Conservation (phyloP, 192 early-diverging fungal species). For the Coemansia furcata region DNA sequence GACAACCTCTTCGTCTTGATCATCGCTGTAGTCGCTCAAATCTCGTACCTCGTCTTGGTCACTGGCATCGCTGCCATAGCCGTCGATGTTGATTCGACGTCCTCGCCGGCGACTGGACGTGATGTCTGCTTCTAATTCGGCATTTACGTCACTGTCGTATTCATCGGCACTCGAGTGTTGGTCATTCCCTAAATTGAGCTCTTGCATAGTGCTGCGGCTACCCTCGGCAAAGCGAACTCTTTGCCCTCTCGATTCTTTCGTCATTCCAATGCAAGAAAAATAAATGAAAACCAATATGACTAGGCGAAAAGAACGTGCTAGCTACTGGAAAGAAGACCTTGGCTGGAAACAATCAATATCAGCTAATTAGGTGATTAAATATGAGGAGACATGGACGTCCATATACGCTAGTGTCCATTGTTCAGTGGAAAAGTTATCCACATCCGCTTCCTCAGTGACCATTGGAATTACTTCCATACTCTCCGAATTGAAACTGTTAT, state of each 20-base stretch:
- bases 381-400: no score
- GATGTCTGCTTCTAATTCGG: conserved; percentile 36
- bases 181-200: not conserved
- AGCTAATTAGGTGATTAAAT: no score
- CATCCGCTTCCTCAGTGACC: no score
- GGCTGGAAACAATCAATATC: no score
- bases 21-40: conserved; percentile 31
- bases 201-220: not conserved
- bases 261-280: not conserved
- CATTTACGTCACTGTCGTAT: conserved; percentile 28
- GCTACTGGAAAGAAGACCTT: no score
- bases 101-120: conserved; percentile 12
- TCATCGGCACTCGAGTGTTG: not conserved
- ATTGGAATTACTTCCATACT: no score
- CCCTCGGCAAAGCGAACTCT: conserved; percentile 1
- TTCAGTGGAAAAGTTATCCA: no score
- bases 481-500: no score
- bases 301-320: no score
- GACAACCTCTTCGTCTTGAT: conserved; percentile 22
- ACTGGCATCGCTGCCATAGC: conserved; percentile 38
- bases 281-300: not conserved
- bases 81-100: conserved; percentile 20
- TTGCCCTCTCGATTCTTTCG: not conserved
- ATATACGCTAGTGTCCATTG: no score
- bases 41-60: conserved; percentile 38